A percentile compares a stretch with the other conserved stretches of the same genome.
phyloP scores from a whole-genome alignment of 1,284 basidiomycete genomes.

The Melampsora abietis-canadensis region DNA sequence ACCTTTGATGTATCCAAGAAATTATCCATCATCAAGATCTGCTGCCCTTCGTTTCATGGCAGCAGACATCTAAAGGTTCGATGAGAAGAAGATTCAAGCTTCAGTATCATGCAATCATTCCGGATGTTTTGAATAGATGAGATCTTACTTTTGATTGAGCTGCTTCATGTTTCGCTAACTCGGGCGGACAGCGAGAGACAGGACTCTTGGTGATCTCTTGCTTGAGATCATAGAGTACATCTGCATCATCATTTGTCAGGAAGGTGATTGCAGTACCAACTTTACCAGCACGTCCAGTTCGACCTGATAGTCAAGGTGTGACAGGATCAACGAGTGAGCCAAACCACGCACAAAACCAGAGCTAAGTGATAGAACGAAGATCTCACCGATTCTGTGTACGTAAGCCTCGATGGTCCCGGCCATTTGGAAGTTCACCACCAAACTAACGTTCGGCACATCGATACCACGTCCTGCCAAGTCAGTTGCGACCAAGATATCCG shows the following conservation, averaged over 20 bases:
- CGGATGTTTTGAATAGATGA: neutral
- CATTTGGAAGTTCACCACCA: conserved; percentile 98
- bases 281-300: conserved; percentile 96
- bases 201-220: conserved; percentile 92
- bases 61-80: conserved; percentile 30
- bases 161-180: conserved; percentile 82
- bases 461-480: conserved; percentile 97
- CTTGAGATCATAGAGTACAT: conserved; percentile 92
- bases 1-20: neutral
- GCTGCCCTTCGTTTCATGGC: conserved; percentile 41
- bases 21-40: conserved; percentile 36
- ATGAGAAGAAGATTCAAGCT: neutral
- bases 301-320: conserved; percentile 49
- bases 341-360: neutral
- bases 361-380: neutral
- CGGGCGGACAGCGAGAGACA: conserved; percentile 78
- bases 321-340: too few species aligned
- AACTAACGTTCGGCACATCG: conserved; percentile 90
- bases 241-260: conserved; percentile 89
- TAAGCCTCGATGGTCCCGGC: conserved; percentile 91
- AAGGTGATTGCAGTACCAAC: conserved; percentile 89
- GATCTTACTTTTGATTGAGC: conserved; percentile 60
- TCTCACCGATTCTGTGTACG: conserved; percentile 85
- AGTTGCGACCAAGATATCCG: conserved; percentile 86
- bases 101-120: neutral